Evolutionary conservation across 345 rosid genomes (phyloP).

Genomic region (Acer campestre): DNA sequence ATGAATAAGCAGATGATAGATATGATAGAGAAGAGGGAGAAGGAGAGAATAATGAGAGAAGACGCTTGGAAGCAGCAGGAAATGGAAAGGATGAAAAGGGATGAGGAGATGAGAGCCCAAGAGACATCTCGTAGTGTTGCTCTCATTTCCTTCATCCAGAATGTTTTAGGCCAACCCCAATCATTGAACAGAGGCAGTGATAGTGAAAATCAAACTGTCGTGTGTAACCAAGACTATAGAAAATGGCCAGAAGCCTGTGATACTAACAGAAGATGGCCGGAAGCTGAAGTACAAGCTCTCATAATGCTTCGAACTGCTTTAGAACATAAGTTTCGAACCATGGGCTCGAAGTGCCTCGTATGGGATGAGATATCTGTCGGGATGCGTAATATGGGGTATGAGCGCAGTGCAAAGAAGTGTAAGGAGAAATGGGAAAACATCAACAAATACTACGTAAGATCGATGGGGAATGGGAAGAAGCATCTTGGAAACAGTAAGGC

Average conservation of each 20-base stretch:
- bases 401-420: conserved; percentile 64
- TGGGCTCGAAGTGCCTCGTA: conserved; percentile 41
- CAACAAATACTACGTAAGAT: conserved; percentile 65
- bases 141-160: conserved; percentile 66
- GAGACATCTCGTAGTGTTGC: conserved; percentile 57
- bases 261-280: conserved; percentile 67
- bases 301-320: conserved; percentile 51
- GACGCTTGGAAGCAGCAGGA: conserved; percentile 82
- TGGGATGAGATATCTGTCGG: conserved; percentile 73
- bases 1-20: conserved; percentile 72
- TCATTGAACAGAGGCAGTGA: conserved; percentile 21
- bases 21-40: conserved; percentile 66
- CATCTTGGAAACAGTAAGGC: conserved; percentile 46
- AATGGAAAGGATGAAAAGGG: conserved; percentile 59
- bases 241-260: conserved; percentile 38
- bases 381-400: conserved; percentile 62
- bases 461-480: conserved; percentile 46
- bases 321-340: conserved; percentile 41
- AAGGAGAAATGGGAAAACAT: conserved; percentile 92
- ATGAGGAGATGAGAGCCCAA: conserved; percentile 53
- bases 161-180: conserved; percentile 43
- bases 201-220: conserved; percentile 13
- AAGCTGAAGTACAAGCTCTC: conserved; percentile 70
- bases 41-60: conserved; percentile 61
- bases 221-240: conserved; percentile 12